These are phyloP conservation scores for Candida stauntonica DNA, from an alignment of 805 yeast genomes.

Conservation along the genomic window DNA sequence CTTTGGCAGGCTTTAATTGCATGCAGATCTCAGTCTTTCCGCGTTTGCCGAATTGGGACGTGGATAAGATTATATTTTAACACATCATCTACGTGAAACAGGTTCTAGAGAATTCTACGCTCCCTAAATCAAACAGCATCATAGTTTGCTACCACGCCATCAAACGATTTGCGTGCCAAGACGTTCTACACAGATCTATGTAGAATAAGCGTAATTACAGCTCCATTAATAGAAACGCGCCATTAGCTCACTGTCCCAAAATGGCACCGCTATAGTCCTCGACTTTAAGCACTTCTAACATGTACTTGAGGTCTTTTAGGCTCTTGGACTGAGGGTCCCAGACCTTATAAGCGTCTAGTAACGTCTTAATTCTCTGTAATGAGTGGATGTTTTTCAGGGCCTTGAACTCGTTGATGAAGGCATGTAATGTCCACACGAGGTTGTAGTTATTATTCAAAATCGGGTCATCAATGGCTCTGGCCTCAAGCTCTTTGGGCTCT, in stretches of 20 bases:
- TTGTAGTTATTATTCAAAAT: conserved; percentile 33
- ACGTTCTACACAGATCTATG: too few relatives aligned
- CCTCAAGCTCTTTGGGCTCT: not conserved
- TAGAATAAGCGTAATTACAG: too few relatives aligned
- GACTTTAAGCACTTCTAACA: conserved; percentile 25
- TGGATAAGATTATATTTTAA: too few relatives aligned
- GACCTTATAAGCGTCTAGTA: conserved; percentile 10
- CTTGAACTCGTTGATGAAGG: conserved; percentile 32
- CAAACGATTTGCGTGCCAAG: too few relatives aligned
- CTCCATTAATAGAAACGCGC: too few relatives aligned
- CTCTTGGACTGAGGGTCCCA: conserved; percentile 19
- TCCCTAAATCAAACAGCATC: too few relatives aligned
- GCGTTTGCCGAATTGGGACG: too few relatives aligned
- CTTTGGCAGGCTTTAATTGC: too few relatives aligned
- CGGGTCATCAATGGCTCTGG: conserved; percentile 9
- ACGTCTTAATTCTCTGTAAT: conserved; percentile 9
- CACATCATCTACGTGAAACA: too few relatives aligned
- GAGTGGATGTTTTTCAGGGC: conserved; percentile 30
- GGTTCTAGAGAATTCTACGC: too few relatives aligned
- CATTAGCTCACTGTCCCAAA: conserved; percentile 4
- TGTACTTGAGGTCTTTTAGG: conserved; percentile 21
- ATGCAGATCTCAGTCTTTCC: too few relatives aligned
- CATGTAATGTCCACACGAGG: conserved; percentile 40
- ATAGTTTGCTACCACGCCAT: too few relatives aligned
- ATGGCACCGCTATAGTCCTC: conserved; percentile 22